Evolutionary conservation across 441 rosid genomes (phyloP).

Genomic region (Pelargonium myrrhifolium): DNA sequence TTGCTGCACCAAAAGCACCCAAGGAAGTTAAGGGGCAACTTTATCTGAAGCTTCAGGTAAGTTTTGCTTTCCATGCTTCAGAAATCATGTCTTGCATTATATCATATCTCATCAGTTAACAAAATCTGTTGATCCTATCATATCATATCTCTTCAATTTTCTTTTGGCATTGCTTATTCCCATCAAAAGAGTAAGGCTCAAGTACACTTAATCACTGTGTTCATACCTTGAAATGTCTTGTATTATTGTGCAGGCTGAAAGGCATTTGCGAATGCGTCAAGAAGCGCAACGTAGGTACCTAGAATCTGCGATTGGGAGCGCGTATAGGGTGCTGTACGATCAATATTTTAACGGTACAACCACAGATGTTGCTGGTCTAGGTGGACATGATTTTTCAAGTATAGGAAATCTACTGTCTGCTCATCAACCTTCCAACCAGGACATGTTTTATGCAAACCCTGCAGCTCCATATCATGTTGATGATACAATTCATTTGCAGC

Average conservation of each 20-base stretch:
- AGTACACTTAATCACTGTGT: too few relatives aligned
- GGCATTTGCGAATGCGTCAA: slow-evolving; percentile 3
- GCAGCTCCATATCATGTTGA: neutral
- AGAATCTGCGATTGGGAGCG: slow-evolving; percentile 7
- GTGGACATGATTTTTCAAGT: neutral
- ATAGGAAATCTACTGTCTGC: neutral
- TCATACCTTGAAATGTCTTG: too few relatives aligned
- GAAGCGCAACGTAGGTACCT: slow-evolving; percentile 15
- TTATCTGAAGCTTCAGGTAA: slow-evolving; percentile 18
- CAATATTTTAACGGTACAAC: neutral
- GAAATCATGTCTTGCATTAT: neutral
- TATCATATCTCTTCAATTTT: too few relatives aligned
- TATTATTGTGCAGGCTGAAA: slow-evolving; percentile 19
- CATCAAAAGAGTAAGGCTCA: too few relatives aligned
- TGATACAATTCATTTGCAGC: slow-evolving; percentile 2
- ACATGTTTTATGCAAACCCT: neutral
- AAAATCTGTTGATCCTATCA: neutral
- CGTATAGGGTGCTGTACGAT: slow-evolving; percentile 1
- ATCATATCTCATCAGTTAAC: neutral
- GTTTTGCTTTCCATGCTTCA: neutral
- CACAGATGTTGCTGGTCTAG: neutral
- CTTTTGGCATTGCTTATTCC: too few relatives aligned
- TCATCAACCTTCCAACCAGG: slow-evolving; percentile 7
- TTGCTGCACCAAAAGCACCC: neutral
- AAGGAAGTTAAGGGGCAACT: slow-evolving; percentile 6